Evolutionary conservation across 805 yeast genomes (phyloP).

Genomic region (Barnettozyma wickerhamii): DNA sequence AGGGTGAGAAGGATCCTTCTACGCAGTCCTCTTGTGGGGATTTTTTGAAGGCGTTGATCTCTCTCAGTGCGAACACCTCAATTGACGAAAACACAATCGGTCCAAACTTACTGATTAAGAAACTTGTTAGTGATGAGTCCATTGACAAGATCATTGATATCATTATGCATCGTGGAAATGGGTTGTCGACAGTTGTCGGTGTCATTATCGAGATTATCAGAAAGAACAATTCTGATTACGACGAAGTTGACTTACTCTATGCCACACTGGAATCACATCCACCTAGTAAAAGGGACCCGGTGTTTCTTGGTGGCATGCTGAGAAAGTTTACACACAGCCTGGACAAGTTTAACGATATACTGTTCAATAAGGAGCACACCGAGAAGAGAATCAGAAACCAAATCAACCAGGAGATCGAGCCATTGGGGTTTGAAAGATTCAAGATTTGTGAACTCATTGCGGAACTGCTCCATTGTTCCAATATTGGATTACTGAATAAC

Average conservation of each 20-base stretch:
- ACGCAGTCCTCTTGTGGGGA: constrained; percentile 92
- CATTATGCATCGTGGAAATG: constrained; percentile 68
- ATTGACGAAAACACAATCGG: constrained; percentile 80
- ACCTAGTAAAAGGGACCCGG: constrained; percentile 86
- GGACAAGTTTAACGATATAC: constrained; percentile 48
- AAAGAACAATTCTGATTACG: constrained; percentile 95
- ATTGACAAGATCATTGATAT: constrained; percentile 61
- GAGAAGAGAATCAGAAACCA: constrained; percentile 35
- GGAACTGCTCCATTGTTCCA: constrained; percentile 91
- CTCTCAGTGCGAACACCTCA: constrained; percentile 91
- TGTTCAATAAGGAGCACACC: constrained; percentile 16
- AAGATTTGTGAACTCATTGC: constrained; percentile 92
- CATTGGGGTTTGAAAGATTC: constrained; percentile 89
- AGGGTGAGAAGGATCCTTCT: constrained; percentile 53
- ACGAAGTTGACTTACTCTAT: constrained; percentile 71
- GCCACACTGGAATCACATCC: constrained; percentile 78
- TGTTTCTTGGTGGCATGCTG: constrained; percentile 81
- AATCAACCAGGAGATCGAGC: constrained; percentile 59
- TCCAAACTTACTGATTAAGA: constrained; percentile 86
- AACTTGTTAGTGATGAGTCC: constrained; percentile 68
- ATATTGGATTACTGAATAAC: constrained; percentile 88
- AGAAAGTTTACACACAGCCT: constrained; percentile 65
- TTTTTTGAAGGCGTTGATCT: constrained; percentile 85
- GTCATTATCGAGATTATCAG: constrained; percentile 90
- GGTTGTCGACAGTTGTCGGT: constrained; percentile 86